These are phyloP conservation scores for Leucosporidium yakuticum DNA, from an alignment of 768 basidiomycete species.

Conservation along the genomic window DNA sequence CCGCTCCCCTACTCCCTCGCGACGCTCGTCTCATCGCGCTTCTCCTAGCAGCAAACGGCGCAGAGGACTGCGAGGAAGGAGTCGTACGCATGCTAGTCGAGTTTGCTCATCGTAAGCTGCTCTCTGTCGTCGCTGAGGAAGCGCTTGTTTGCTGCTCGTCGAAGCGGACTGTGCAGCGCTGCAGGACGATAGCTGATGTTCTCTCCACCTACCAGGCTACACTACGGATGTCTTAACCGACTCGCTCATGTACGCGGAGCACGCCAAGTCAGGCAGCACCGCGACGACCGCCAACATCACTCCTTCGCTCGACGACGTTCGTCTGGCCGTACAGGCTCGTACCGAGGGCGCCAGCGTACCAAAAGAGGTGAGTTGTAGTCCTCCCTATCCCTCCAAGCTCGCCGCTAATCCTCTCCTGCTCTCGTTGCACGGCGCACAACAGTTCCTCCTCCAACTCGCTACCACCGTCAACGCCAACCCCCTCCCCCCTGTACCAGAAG, in stretches of 20 bases:
- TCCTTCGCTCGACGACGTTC: slow-evolving; percentile 42
- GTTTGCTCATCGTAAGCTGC: slow-evolving; percentile 46
- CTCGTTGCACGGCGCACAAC: background rate
- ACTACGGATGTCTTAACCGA: slow-evolving; percentile 46
- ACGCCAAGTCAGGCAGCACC: slow-evolving; percentile 40
- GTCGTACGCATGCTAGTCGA: slow-evolving; percentile 48
- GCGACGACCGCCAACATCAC: slow-evolving; percentile 27
- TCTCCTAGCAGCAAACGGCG: slow-evolving; percentile 46
- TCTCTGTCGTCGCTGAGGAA: background rate
- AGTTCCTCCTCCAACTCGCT: slow-evolving; percentile 47
- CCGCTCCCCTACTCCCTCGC: slow-evolving; percentile 40
- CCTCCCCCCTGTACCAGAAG: slow-evolving; percentile 46
- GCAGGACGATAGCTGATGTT: no score
- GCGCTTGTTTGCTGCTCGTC: background rate
- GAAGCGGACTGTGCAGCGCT: background rate
- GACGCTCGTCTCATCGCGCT: slow-evolving; percentile 47
- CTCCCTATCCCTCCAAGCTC: background rate
- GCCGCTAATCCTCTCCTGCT: background rate
- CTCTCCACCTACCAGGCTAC: slow-evolving; percentile 42
- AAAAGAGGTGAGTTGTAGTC: slow-evolving; percentile 44
- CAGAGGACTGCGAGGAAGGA: slow-evolving; percentile 47
- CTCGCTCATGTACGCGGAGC: slow-evolving; percentile 46
- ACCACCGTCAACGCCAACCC: slow-evolving; percentile 46
- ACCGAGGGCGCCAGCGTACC: slow-evolving; percentile 45
- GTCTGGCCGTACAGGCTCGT: slow-evolving; percentile 45